Evolutionary conservation across 2,329 filamentous ascomycete species (phyloP), one percentile per base, ranked within the genome.

Genomic region (Botrytis porri): DNA sequence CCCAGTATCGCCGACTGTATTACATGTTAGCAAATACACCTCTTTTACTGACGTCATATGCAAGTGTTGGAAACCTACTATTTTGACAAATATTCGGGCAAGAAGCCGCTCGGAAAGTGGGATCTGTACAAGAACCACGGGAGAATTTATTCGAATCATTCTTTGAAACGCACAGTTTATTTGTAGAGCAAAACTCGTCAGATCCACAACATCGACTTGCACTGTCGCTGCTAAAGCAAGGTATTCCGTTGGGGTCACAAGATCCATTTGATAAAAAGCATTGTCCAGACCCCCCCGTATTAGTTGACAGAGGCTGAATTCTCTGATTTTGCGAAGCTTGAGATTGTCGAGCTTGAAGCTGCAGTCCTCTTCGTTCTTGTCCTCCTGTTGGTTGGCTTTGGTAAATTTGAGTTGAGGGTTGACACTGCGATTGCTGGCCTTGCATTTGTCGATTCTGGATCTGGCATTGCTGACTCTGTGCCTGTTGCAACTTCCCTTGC

Each of bases 1-100:
- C 43, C 35, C 69, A 51, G 54, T 70, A 63, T 73, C 69, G 3
- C 72, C 63, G 41, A 70, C 75, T 76, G 60, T 22, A 69, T 59
- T 8, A n/a, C 25, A 9, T 48, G 20, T 71, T 25, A 71, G 60
- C 32, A 12, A 64, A 5, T 16, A 25, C 18, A 35, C 25, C 5
- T 22, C 7, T 39, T 32, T 32, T 20, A 6, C 3, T 57, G 25
- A 16, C 35, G 14, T 57, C 6, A 32, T 29, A 41, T 41, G n/a
- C 32, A 29, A 16, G 32, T 22, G 29, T 54, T 57, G 35, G 9
- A 54, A 39, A 75, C 75, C 39, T 32, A 75, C 75, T 71, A 35
- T 73, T 69, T 60, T 74, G 70, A 62, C 75, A 76, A 25, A 75
- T 66, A n/a, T 54, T 75, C 32, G 75, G 75, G 61, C 75, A 76